These are phyloP conservation scores for Phytopythium vexans DNA, from an alignment of 352 stramenopile species.

Conservation along the genomic window DNA sequence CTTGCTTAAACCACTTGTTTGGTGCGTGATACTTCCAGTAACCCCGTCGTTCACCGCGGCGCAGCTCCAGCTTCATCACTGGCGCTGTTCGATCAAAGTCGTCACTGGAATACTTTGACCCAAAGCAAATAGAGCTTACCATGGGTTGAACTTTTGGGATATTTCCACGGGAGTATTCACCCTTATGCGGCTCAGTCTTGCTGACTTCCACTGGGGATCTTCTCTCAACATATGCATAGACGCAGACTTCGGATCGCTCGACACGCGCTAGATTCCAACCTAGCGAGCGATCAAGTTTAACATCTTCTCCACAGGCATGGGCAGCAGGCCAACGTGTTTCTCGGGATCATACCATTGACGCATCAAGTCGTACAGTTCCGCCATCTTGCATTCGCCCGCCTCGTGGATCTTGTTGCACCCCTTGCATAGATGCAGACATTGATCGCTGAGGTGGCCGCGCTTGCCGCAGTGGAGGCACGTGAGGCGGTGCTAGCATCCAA, in stretches of 20 bases:
- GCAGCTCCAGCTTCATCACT: conserved; percentile 7
- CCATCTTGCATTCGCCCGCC: conserved; percentile 6
- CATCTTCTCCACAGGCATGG: conserved; percentile 3
- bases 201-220: too few species aligned
- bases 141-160: too few species aligned
- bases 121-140: too few species aligned
- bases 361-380: conserved; percentile 8
- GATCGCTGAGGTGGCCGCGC: conserved; percentile 8
- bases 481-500: conserved; percentile 10
- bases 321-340: conserved; percentile 9
- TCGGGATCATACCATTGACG: conserved; percentile 10
- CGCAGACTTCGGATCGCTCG: conserved; percentile 11
- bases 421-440: conserved; percentile 9
- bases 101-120: too few species aligned
- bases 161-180: too few species aligned
- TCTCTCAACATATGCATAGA: conserved; percentile 15
- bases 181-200: too few species aligned
- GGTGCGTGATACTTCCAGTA: conserved; percentile 15
- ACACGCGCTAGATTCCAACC: conserved; percentile 9
- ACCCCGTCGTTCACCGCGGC: conserved; percentile 11
- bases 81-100: too few species aligned
- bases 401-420: conserved; percentile 8
- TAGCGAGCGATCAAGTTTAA: conserved; percentile 20
- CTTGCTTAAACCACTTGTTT: conserved; percentile 18
- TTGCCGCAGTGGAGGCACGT: conserved; percentile 10